Evolutionary conservation across 495 filamentous ascomycete genomes (phyloP).

Genomic region (Xylona heveae): DNA sequence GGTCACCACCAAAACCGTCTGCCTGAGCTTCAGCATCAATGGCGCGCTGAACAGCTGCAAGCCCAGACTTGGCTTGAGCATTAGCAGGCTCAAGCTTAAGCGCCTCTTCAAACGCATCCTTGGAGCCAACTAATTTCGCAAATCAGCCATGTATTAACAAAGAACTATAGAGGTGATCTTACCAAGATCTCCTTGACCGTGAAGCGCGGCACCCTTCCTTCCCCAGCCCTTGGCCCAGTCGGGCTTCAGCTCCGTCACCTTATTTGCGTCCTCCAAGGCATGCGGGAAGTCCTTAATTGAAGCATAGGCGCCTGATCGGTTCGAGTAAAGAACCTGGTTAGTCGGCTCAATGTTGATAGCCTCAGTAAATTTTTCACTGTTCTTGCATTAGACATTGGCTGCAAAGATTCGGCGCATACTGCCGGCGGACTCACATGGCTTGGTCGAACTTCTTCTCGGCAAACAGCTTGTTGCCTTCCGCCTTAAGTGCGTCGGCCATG

Average conservation of each 20-base stretch:
- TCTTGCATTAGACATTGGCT: slow-evolving; percentile 5
- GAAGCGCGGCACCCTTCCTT: slow-evolving; percentile 76
- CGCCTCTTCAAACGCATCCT: slow-evolving; percentile 79
- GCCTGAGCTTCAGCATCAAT: slow-evolving; percentile 57
- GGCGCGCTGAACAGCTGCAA: slow-evolving; percentile 66
- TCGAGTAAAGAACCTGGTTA: slow-evolving; percentile 96
- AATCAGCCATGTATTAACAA: slow-evolving; percentile 5
- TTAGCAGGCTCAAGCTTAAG: slow-evolving; percentile 81
- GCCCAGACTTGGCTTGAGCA: slow-evolving; percentile 74
- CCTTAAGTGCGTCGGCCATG: slow-evolving; percentile 48
- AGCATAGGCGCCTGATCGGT: slow-evolving; percentile 87
- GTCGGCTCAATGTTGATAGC: slow-evolving; percentile 71
- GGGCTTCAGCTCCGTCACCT: slow-evolving; percentile 81
- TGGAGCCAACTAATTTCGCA: slow-evolving; percentile 37
- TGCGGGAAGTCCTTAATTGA: slow-evolving; percentile 71
- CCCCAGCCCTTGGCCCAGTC: slow-evolving; percentile 96
- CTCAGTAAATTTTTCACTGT: slow-evolving; percentile 78
- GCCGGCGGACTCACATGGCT: slow-evolving; percentile 51
- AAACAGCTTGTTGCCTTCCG: slow-evolving; percentile 95
- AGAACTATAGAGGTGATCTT: slow-evolving; percentile 6
- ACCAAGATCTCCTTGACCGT: slow-evolving; percentile 68
- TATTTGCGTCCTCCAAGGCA: slow-evolving; percentile 76
- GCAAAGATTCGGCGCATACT: slow-evolving; percentile 1
- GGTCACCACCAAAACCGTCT: slow-evolving; percentile 44
- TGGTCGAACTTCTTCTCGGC: slow-evolving; percentile 88